phyloP scores from a whole-genome alignment of 2,329 filamentous ascomycete genomes.

The Pseudopithomyces chartarum region DNA sequence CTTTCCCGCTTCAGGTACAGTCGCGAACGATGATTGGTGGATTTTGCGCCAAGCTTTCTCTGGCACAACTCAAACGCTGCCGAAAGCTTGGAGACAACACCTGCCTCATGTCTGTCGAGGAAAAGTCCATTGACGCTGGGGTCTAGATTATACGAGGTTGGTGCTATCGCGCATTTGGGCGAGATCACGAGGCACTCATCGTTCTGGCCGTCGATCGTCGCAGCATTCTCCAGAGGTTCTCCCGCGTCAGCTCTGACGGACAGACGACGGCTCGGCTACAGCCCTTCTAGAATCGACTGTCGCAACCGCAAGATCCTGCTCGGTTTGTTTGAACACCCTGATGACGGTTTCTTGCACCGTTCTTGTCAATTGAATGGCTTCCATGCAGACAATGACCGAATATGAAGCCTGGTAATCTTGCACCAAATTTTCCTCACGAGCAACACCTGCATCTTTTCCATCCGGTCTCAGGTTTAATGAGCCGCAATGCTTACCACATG shows the following conservation, averaged over 20 bases:
- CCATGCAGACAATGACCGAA: neutral
- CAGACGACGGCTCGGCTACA: neutral
- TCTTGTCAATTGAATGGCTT: no score
- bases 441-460: conserved; percentile 12
- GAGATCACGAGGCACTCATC: neutral
- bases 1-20: conserved; percentile 11
- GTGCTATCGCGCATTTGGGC: neutral
- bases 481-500: conserved; percentile 17
- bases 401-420: neutral
- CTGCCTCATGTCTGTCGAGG: conserved; percentile 29
- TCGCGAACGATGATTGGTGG: conserved; percentile 6
- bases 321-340: neutral
- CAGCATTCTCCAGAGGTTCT: conserved; percentile 5
- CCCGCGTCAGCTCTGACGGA: neutral
- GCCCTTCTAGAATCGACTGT: conserved; percentile 10
- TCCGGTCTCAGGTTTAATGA: conserved; percentile 29
- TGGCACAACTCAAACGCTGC: conserved; percentile 23
- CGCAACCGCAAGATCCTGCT: conserved; percentile 1
- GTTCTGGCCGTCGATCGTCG: conserved; percentile 2
- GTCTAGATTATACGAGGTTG: conserved; percentile 10
- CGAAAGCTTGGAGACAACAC: conserved; percentile 36
- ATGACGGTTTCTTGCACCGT: neutral
- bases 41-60: conserved; percentile 17
- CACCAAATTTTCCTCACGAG: neutral
- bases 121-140: conserved; percentile 14